These are phyloP conservation scores for Paecilomyces sp. DNA, from an alignment of 2,329 filamentous ascomycete genomes.

Conservation along the genomic window DNA sequence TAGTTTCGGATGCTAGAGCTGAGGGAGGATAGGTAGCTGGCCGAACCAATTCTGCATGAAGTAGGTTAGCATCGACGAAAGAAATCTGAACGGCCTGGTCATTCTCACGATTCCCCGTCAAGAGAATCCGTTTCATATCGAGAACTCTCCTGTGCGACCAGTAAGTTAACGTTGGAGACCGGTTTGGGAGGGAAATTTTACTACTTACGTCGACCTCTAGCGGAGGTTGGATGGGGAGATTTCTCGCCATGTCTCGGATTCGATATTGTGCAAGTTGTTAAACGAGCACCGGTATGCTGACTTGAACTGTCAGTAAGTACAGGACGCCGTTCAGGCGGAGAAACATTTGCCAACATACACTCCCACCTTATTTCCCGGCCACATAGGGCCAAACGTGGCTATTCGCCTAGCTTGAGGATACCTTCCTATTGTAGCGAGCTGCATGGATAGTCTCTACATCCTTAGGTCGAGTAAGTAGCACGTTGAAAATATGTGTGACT, in stretches of 20 bases:
- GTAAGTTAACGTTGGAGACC: not conserved
- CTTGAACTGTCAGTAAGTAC: not conserved
- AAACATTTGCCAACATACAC: not conserved
- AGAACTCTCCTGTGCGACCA: not conserved
- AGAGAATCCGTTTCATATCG: not conserved
- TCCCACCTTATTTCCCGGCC: not conserved
- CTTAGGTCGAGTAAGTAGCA: too few species aligned
- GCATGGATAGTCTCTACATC: too few species aligned
- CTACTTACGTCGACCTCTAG: conserved; percentile 4
- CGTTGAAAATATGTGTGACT: too few species aligned
- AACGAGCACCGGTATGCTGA: not conserved
- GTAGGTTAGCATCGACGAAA: not conserved
- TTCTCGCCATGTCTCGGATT: conserved; percentile 1
- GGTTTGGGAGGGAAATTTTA: too few species aligned
- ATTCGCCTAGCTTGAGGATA: too few species aligned
- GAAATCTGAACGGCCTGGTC: not conserved
- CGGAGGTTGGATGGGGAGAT: conserved; percentile 1
- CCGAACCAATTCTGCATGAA: conserved; percentile 1
- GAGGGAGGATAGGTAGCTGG: conserved; percentile 5
- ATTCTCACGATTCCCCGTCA: not conserved
- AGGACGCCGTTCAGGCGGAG: not conserved
- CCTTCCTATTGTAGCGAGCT: too few species aligned
- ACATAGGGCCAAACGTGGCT: too few species aligned
- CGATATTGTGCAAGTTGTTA: not conserved
- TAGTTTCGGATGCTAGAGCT: conserved; percentile 6